Evolutionary conservation across 257 asterid species (phyloP).

Genomic region (Cinchona pubescens): DNA sequence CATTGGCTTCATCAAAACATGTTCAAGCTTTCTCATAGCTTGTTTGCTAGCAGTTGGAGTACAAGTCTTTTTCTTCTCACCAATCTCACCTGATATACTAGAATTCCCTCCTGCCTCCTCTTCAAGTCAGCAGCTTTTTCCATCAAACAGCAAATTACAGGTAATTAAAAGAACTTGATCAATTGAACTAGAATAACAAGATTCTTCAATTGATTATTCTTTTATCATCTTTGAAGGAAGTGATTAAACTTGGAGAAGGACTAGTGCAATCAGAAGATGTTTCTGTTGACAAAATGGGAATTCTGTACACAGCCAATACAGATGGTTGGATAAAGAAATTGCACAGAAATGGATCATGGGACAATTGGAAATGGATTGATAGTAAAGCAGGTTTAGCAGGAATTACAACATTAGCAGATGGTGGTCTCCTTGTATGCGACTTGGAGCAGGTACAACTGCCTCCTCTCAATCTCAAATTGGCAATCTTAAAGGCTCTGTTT

Average conservation of each 20-base stretch:
- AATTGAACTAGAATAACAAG: no score
- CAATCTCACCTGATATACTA: conserved; percentile 36
- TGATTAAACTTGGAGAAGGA: conserved; percentile 68
- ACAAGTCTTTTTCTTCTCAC: conserved; percentile 36
- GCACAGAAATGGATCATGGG: conserved; percentile 58
- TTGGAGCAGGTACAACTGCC: neutral
- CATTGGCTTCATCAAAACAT: neutral
- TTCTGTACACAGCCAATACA: conserved; percentile 55
- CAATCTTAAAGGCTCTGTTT: no score
- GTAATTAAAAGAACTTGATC: no score
- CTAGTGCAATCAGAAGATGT: conserved; percentile 51
- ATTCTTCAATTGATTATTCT: conserved; percentile 6
- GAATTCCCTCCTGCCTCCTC: conserved; percentile 36
- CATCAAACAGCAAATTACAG: conserved; percentile 57
- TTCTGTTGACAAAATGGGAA: conserved; percentile 38
- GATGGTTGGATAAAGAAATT: conserved; percentile 66
- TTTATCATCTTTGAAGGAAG: conserved; percentile 47
- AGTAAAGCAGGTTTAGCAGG: conserved; percentile 39
- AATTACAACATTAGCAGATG: conserved; percentile 35
- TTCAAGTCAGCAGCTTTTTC: conserved; percentile 13
- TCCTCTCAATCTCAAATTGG: neutral
- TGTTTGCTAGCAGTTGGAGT: conserved; percentile 36
- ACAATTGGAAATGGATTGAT: conserved; percentile 38
- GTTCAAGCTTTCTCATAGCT: conserved; percentile 26
- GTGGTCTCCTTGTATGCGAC: conserved; percentile 41